Percentiles rank a stretch among this genome's conserved stretches.
Evolutionary conservation across 2,329 filamentous ascomycete genomes (phyloP).

Genomic region (Hypocreales sp.): DNA sequence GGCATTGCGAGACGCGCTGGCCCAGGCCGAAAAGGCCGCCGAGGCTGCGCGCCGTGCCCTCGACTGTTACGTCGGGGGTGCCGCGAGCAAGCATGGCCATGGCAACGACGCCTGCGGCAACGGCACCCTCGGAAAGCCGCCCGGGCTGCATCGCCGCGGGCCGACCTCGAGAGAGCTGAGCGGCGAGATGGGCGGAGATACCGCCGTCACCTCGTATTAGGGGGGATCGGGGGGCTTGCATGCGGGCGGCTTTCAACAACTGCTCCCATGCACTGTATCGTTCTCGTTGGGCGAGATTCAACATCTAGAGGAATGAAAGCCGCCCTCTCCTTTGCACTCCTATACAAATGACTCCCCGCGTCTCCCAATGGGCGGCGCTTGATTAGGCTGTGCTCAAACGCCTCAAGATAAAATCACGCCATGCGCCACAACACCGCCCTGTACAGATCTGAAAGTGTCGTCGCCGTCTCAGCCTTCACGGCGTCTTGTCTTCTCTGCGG

Average conservation of each 20-base stretch:
- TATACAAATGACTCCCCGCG: too few relatives aligned
- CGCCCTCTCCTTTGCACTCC: too few relatives aligned
- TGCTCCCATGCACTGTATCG: too few relatives aligned
- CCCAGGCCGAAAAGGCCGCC: slow-evolving; percentile 30
- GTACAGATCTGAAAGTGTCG: too few relatives aligned
- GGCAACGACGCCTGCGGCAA: slow-evolving; percentile 7
- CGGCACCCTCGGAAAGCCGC: slow-evolving; percentile 1
- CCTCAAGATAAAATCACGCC: too few relatives aligned
- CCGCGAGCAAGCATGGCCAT: slow-evolving; percentile 1
- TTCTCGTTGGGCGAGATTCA: too few relatives aligned
- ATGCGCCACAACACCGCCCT: too few relatives aligned
- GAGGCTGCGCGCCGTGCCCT: slow-evolving; percentile 28
- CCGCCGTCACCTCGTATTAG: slow-evolving; percentile 15
- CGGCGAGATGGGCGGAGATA: slow-evolving; percentile 50
- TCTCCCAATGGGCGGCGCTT: too few relatives aligned
- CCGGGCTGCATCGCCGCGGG: slow-evolving; percentile 20
- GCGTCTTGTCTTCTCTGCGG: too few relatives aligned
- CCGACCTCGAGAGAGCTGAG: slow-evolving; percentile 37
- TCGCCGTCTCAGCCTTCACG: too few relatives aligned
- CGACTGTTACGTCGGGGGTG: slow-evolving; percentile 17
- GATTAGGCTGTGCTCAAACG: too few relatives aligned
- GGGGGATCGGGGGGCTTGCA: slow-evolving; percentile 1
- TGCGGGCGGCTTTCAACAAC: slow-evolving; percentile 1
- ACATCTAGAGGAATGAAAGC: too few relatives aligned
- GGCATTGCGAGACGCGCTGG: slow-evolving; percentile 26